A percentile compares a stretch with the other conserved stretches of the same genome.
Evolutionary conservation across 495 filamentous ascomycete species (phyloP).

Genomic region (Xylaria acuta): DNA sequence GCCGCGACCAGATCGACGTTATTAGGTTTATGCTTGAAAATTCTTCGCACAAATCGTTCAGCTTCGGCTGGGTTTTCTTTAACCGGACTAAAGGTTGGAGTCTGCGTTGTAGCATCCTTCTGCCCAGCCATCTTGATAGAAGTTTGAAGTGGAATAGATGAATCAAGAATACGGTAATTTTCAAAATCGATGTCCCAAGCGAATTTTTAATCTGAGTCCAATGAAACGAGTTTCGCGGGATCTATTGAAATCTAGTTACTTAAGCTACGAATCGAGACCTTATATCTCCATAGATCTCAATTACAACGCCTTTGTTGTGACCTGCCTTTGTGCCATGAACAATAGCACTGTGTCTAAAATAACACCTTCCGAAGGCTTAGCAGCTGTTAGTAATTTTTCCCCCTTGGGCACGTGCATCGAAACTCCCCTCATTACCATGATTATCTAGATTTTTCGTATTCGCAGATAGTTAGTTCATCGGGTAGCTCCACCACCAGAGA

Average conservation of each 20-base stretch:
- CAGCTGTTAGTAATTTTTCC: neutral
- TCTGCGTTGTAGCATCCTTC: neutral
- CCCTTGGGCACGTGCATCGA: neutral
- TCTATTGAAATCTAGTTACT: neutral
- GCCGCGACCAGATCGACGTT: constrained; percentile 19
- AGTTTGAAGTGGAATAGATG: neutral
- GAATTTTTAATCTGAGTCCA: neutral
- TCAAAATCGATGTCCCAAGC: neutral
- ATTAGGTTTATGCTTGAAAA: constrained; percentile 1
- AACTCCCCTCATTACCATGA: neutral
- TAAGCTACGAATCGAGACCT: neutral
- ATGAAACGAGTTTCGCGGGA: neutral
- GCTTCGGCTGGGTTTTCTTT: constrained; percentile 7
- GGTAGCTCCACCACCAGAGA: neutral
- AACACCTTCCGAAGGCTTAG: neutral
- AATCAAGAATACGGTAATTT: neutral
- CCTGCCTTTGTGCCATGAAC: neutral
- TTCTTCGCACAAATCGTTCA: neutral
- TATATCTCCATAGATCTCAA: neutral
- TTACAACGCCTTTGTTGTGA: constrained; percentile 8
- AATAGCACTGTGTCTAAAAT: neutral
- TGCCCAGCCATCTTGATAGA: neutral
- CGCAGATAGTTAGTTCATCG: neutral
- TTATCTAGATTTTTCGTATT: neutral
- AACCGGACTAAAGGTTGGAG: neutral